Conservation (phyloP, 1,284 basidiomycete species). For the Wallemia mellicola region DNA sequence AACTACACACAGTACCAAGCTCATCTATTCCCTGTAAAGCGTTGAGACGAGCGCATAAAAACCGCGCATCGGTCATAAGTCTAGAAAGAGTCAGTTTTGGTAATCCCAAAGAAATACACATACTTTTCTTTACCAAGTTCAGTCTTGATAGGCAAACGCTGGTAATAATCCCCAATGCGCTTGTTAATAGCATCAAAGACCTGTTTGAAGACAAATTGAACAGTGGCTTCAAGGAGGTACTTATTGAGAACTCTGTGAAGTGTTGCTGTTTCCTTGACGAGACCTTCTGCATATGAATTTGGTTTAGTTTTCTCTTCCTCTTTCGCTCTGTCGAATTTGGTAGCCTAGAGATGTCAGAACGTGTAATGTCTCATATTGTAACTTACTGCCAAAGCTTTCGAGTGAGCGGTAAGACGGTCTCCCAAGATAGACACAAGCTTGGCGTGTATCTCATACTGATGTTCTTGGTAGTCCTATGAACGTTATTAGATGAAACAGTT, state of each 20-base stretch:
- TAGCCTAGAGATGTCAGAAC: background rate
- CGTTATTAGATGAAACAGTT: background rate
- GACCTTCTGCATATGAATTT: conserved; percentile 60
- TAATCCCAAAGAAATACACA: conserved; percentile 9
- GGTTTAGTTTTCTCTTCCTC: conserved; percentile 17
- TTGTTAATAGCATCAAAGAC: conserved; percentile 74
- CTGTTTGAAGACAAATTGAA: conserved; percentile 69
- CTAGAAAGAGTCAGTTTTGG: background rate
- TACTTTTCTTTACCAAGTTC: conserved; percentile 55
- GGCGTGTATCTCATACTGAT: conserved; percentile 93
- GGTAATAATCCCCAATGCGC: conserved; percentile 54
- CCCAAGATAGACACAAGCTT: conserved; percentile 98
- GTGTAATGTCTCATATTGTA: background rate
- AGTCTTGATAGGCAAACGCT: conserved; percentile 42
- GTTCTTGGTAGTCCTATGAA: conserved; percentile 74
- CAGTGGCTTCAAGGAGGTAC: conserved; percentile 43
- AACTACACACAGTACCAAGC: background rate
- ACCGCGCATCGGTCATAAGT: conserved; percentile 9
- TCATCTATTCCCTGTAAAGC: conserved; percentile 10
- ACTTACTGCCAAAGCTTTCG: conserved; percentile 39
- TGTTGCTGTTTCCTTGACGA: conserved; percentile 84
- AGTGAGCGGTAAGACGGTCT: conserved; percentile 64
- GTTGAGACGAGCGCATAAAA: conserved; percentile 7
- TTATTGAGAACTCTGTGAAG: conserved; percentile 85
- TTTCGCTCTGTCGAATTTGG: background rate